Evolutionary conservation across 257 asterid species (phyloP).

Genomic region (Capsicum rhomboideum): DNA sequence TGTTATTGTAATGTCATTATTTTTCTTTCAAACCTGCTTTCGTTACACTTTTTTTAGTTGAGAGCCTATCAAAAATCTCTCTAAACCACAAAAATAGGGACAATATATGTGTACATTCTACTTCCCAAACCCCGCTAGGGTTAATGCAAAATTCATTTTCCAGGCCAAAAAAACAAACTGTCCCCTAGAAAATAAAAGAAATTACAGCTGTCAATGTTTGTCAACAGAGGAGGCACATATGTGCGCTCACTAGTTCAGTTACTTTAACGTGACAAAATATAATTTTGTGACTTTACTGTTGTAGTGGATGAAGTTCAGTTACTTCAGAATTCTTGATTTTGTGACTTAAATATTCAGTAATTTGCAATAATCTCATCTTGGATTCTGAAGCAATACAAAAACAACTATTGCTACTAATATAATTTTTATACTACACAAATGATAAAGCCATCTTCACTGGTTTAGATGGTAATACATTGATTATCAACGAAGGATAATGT

Average conservation of each 20-base stretch:
- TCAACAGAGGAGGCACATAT: not conserved
- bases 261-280: too few relatives aligned
- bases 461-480: conserved; percentile 1
- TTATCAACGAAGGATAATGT: not conserved
- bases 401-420: not conserved
- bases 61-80: too few relatives aligned
- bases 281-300: too few relatives aligned
- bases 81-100: too few relatives aligned
- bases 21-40: too few relatives aligned
- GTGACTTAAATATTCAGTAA: not conserved
- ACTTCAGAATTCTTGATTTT: not conserved
- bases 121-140: too few relatives aligned
- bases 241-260: too few relatives aligned
- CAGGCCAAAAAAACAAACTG: not conserved
- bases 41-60: too few relatives aligned
- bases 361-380: not conserved
- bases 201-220: not conserved
- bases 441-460: not conserved
- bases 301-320: too few relatives aligned
- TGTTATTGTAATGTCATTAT: too few relatives aligned
- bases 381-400: not conserved
- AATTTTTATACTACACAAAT: not conserved
- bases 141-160: not conserved
- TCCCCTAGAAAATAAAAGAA: not conserved
- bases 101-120: too few relatives aligned